These are phyloP conservation scores for Henckelia pumila DNA, from an alignment of 257 asterid genomes.

Conservation along the genomic window DNA sequence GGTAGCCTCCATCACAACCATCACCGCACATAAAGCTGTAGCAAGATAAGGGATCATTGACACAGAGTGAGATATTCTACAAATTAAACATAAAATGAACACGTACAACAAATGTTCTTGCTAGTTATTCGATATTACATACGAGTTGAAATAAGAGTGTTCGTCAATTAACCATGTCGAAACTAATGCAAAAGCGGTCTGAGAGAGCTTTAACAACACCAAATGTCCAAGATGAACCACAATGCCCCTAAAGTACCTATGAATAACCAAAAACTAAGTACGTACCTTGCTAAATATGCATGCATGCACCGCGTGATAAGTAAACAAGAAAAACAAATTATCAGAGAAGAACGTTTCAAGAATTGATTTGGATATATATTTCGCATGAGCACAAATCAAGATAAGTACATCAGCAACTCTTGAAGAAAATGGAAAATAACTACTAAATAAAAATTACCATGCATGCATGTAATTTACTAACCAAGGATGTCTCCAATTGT, in stretches of 20 bases:
- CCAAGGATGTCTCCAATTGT: constrained; percentile 77
- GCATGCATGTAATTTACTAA: no score
- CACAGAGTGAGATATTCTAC: constrained; percentile 84
- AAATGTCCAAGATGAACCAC: constrained; percentile 99
- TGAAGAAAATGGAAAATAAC: no score
- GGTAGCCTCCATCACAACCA: constrained; percentile 97
- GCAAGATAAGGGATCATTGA: constrained; percentile 88
- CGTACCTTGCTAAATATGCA: no score
- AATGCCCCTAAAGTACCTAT: constrained; percentile 73
- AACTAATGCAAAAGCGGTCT: constrained; percentile 85
- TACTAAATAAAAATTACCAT: no score
- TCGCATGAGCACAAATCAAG: constrained; percentile 24
- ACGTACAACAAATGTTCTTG: neutral
- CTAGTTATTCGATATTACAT: constrained; percentile 2
- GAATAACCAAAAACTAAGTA: neutral
- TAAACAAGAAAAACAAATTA: constrained; percentile 12
- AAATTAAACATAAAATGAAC: constrained; percentile 18
- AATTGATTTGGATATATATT: no score
- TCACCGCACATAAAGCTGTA: constrained; percentile 90
- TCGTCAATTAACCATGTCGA: constrained; percentile 47
- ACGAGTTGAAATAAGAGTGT: constrained; percentile 18
- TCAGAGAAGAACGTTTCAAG: no score
- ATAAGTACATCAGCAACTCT: constrained; percentile 32
- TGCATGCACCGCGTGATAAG: neutral
- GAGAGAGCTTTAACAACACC: constrained; percentile 88